Base-by-base conservation (phyloP, 805 yeast species). In the Jamesozyma jinghongensis region DNA sequence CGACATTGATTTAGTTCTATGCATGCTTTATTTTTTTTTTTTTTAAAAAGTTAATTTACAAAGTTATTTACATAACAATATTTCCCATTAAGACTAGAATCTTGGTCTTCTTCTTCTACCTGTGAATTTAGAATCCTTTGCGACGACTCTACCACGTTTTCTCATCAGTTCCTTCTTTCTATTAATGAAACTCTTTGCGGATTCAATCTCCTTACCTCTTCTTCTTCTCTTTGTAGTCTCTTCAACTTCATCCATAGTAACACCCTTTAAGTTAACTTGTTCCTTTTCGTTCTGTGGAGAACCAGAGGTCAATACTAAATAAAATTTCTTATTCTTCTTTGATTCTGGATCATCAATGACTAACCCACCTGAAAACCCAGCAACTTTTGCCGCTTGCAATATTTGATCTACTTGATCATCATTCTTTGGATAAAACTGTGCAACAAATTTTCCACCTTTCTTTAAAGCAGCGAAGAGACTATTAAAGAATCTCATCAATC, bases 361-460 rank as follows among this genome's bases (percentile, higher is more conserved):
- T 50, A 90, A 70, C 47, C 98, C 98, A 56, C 98, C 97, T 42
- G 86, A 90, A 61, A 92, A 92, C 1, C 98, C 98, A 0, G 97
- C 81, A 5, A 83, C 79, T 62, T 87, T 90, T 8, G 98, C 97
- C 19, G 95, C 84, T 31, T 72, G 71, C 40, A 85, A 67, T 25
- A 92, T 85, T 36, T 76, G 72, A 44, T 85, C 82, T 8, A 80
- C 78, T 62, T 92, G 97, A 26, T 70, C 74, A 49, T 92, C 96
- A 62, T 87, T 84, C 60, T 79, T 77, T 10, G 98, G 98, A 63
- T 92, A 92, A 59, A 90, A 92, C 63, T 92, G 98, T 17, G 95
- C 96, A 20, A 85, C 96, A 50, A 90, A 94, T 63, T 92, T 92
- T 5, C 98, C 98, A 37, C 98, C 98, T 58, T 95, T 75, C 56